Percentiles rank a stretch among this genome's conserved stretches.
Conservation (phyloP, 129 eudicot genomes). For the Lactuca sativa region DNA sequence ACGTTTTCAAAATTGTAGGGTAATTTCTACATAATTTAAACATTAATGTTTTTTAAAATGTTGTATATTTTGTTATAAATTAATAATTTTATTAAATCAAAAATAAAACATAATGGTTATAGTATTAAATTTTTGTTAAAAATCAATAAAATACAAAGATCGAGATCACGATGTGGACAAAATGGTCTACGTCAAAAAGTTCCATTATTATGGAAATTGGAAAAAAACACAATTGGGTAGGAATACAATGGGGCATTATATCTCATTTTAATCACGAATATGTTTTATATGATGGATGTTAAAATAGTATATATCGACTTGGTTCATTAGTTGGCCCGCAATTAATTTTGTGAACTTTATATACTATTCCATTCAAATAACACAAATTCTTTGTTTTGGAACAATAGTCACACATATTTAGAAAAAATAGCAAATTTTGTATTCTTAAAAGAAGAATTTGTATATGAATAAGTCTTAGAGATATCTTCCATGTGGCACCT, state of each 20-base stretch:
- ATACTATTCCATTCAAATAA: not conserved
- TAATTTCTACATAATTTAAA: constrained; percentile 5
- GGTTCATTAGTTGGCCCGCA: no score
- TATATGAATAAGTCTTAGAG: no score
- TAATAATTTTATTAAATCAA: no score
- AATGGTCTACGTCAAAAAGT: not conserved
- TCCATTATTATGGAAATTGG: not conserved
- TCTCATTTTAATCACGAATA: not conserved
- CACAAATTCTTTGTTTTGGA: no score
- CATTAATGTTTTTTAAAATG: not conserved
- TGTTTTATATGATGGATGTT: not conserved
- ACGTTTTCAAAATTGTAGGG: constrained; percentile 15
- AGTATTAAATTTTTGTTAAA: not conserved
- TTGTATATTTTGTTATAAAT: no score
- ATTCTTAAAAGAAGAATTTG: no score
- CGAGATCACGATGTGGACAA: not conserved
- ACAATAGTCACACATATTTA: no score
- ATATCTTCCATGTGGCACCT: no score
- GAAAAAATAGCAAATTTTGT: no score
- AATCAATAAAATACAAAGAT: no score
- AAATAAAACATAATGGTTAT: no score
- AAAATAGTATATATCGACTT: not conserved
- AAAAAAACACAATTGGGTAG: not conserved
- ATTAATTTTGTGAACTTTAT: not conserved
- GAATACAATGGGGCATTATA: not conserved